These are phyloP conservation scores for Colletotrichum orchidophilum DNA, from an alignment of 2,329 filamentous ascomycete genomes.

Conservation along the genomic window DNA sequence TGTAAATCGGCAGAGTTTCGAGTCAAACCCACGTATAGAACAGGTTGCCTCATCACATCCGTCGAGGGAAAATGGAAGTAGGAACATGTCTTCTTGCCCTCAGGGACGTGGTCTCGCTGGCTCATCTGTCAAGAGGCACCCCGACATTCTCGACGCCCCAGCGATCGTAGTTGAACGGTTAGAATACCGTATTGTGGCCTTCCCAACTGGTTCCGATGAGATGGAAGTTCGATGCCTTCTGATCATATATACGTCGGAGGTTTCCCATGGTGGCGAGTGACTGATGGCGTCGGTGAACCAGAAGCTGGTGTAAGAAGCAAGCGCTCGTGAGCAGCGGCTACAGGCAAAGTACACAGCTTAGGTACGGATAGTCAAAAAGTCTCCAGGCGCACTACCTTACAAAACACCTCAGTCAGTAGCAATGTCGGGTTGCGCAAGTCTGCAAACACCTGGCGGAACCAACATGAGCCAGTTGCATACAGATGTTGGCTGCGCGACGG, in stretches of 20 bases:
- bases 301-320: too few relatives aligned
- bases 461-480: neutral
- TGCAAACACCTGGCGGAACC: neutral
- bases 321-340: too few relatives aligned
- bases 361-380: too few relatives aligned
- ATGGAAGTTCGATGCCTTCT: constrained; percentile 29
- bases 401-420: neutral
- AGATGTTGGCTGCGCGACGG: neutral
- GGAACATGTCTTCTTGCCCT: constrained; percentile 8
- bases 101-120: neutral
- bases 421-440: neutral
- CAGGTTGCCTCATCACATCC: too few relatives aligned
- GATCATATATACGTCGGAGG: neutral
- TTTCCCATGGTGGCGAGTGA: neutral
- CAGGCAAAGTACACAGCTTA: too few relatives aligned
- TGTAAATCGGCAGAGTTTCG: too few relatives aligned
- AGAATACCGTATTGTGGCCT: constrained; percentile 28
- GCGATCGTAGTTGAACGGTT: constrained; percentile 25
- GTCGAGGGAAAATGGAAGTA: too few relatives aligned
- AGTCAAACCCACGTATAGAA: too few relatives aligned
- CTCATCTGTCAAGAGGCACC: neutral
- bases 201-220: constrained; percentile 20
- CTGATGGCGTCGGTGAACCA: neutral
- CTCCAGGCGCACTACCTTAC: too few relatives aligned
- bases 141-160: neutral